These are phyloP conservation scores for Chlamydomonas schloesseri DNA, from an alignment of 139 green algal genomes.

Conservation along the genomic window DNA sequence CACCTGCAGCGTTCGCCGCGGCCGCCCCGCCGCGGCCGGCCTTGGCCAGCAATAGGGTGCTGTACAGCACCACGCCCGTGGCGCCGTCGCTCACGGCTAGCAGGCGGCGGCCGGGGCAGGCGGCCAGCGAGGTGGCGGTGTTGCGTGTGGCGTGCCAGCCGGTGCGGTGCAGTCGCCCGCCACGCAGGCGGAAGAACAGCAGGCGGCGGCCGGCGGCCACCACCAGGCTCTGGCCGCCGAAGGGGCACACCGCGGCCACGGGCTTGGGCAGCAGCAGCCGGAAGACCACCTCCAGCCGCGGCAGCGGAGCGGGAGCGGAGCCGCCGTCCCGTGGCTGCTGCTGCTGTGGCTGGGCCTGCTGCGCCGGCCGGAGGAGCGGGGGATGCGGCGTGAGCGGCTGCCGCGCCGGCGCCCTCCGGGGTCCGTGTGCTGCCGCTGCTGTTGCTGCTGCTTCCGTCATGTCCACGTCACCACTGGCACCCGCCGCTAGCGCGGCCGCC, in stretches of 20 bases:
- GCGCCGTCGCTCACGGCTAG: constrained; percentile 7
- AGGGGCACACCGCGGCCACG: constrained; percentile 15
- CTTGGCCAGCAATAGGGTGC: not conserved
- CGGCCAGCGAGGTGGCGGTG: constrained; percentile 6
- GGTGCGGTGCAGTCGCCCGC: not conserved
- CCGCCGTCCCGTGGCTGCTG: not conserved
- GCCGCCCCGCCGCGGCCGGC: not conserved
- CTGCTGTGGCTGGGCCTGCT: no score
- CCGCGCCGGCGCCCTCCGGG: no score
- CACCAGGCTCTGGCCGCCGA: not conserved
- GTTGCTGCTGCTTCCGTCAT: no score
- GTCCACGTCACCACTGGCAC: not conserved
- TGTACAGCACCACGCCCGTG: constrained; percentile 10
- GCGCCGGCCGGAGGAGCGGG: not conserved
- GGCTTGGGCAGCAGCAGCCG: constrained; percentile 19
- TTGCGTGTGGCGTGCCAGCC: constrained; percentile 17
- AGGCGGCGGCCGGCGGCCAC: constrained; percentile 19
- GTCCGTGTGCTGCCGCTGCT: no score
- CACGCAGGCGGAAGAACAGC: constrained; percentile 12
- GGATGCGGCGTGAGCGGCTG: no score
- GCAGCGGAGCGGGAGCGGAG: not conserved
- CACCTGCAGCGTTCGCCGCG: not conserved
- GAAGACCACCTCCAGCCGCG: not conserved
- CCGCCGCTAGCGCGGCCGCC: not conserved
- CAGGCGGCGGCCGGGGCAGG: not conserved